These are phyloP conservation scores for Lophium mytilinum DNA, from an alignment of 495 filamentous ascomycete species.

Conservation along the genomic window DNA sequence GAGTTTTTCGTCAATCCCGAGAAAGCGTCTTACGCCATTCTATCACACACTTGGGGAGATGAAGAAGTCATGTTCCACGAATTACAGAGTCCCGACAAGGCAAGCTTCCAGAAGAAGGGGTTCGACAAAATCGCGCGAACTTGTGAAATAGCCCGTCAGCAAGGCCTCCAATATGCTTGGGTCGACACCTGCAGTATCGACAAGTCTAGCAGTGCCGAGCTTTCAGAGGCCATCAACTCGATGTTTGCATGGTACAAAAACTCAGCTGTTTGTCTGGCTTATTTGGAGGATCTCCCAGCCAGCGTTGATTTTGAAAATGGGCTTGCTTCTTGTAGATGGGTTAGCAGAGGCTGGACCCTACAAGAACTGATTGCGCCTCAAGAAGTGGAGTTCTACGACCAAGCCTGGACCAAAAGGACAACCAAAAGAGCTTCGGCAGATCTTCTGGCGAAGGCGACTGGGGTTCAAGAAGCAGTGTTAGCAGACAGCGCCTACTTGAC, in stretches of 20 bases:
- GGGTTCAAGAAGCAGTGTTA: not conserved
- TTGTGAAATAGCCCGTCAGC: not conserved
- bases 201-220: constrained; percentile 11
- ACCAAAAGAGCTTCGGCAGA: not conserved
- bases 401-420: not conserved
- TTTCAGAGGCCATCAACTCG: constrained; percentile 1
- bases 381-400: not conserved
- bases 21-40: not conserved
- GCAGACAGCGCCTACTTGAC: not conserved
- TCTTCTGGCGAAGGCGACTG: not conserved
- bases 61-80: constrained; percentile 5
- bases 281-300: not conserved
- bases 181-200: constrained; percentile 20
- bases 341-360: not conserved
- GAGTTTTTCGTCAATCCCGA: too few relatives aligned
- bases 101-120: not conserved
- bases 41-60: constrained; percentile 1
- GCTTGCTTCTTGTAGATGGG: constrained; percentile 1
- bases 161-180: constrained; percentile 1
- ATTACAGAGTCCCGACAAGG: not conserved
- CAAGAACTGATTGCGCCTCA: constrained; percentile 8
- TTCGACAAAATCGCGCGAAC: not conserved
- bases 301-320: not conserved
- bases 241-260: constrained; percentile 3
- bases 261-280: not conserved